Evolutionary conservation across 371 early-diverging fungal genomes (phyloP), one percentile per base, ranked within the genome.

Genomic region (Mortierella sp.): DNA sequence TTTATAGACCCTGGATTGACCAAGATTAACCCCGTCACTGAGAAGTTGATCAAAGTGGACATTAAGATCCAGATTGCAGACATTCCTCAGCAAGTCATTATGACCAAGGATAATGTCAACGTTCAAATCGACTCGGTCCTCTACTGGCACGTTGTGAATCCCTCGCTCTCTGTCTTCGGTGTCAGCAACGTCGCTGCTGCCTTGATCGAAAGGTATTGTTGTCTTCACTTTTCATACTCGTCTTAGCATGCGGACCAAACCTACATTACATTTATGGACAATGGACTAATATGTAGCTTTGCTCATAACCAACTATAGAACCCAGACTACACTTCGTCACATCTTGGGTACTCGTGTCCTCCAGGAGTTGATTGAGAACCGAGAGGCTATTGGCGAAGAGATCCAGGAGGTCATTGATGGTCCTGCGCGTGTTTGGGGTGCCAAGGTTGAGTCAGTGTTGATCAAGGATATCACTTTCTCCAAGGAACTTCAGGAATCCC

Each of bases 391-490:
- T 63, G 92, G 96, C 2, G 87, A 89, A 43, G 95, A 94, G 62
- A 95, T 97, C 50, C 87, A 90, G 52, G 88, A 87, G n/a, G 87
- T 95, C 18, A 72, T 90, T 67, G 91, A 85, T 37, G 83, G 60
- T 23, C 90, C 95, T 12, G 96, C 97, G 7, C 80, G 82, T 25
- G 74, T 81, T 18, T 95, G 93, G 95, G 95, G 96, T 51, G 92
- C 93, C 44, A 85, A 85, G 61, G 88, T 89, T 25, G 93, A 93
- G 72, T 87, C 90, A 0, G 91, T 93, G 37, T 67, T 97, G 73
- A 94, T 97, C 84, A 97, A 96, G 84, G 98, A 97, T 60, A 79
- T 97, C 16, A 74, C 83, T n/a, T 91, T 97, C 83, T 86, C 90
- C 11, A 71, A 64, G 19, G 95, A 95, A 57, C 80, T 97, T 15